Evolutionary conservation across 768 basidiomycete species (phyloP).

Genomic region (Arthromyces matolae): DNA sequence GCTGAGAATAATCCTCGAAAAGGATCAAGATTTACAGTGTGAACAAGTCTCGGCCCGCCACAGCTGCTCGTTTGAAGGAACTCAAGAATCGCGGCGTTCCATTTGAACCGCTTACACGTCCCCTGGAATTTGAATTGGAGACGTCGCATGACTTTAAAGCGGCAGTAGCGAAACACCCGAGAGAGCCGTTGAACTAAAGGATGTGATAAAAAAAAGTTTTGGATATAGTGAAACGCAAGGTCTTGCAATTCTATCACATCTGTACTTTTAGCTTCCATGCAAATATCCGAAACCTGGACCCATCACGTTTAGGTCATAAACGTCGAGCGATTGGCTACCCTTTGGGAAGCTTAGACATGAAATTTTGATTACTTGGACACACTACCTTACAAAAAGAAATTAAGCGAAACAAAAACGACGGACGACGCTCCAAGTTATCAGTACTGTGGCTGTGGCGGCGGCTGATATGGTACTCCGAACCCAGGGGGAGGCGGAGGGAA

Average conservation of each 20-base stretch:
- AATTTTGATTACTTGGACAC: too few species aligned
- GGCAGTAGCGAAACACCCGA: conserved; percentile 22
- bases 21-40: conserved; percentile 55
- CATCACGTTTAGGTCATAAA: too few species aligned
- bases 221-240: too few species aligned
- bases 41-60: conserved; percentile 38
- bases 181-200: conserved; percentile 28
- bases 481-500: conserved; percentile 67
- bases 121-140: conserved; percentile 36
- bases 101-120: conserved; percentile 39
- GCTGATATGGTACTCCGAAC: conserved; percentile 49
- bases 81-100: conserved; percentile 35
- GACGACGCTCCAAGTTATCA: conserved; percentile 12
- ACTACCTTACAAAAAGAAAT: conserved; percentile 14
- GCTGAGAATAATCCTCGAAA: too few species aligned
- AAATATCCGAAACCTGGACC: too few species aligned
- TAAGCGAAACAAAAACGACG: background rate
- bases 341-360: too few species aligned
- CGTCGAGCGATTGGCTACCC: too few species aligned
- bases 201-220: background rate
- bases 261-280: too few species aligned
- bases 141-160: conserved; percentile 27
- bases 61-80: conserved; percentile 38
- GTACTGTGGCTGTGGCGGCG: conserved; percentile 35
- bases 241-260: too few species aligned